Conservation (phyloP, 2,329 filamentous ascomycete genomes). For the Graphiopsis chlorocephala region DNA sequence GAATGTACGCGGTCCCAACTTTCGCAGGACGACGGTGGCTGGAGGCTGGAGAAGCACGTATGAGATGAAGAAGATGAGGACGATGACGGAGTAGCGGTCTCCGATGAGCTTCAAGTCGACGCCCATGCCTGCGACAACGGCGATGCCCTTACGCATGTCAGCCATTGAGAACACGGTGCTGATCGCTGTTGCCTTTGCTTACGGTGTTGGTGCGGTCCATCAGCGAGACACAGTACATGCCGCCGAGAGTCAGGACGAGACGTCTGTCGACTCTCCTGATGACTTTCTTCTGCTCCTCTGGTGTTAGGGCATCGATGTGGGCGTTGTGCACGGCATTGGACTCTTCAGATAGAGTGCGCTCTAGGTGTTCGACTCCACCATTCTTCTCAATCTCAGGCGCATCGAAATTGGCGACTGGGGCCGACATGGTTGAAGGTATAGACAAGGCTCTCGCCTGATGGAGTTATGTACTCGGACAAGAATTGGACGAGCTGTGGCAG, state of each 20-base stretch:
- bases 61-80: slow-evolving; percentile 71
- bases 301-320: slow-evolving; percentile 47
- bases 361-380: slow-evolving; percentile 20
- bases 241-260: slow-evolving; percentile 47
- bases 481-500: neutral
- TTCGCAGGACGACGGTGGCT: slow-evolving; percentile 65
- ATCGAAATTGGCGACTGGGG: slow-evolving; percentile 5
- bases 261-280: slow-evolving; percentile 65
- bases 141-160: slow-evolving; percentile 31
- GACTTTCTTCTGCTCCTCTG: slow-evolving; percentile 64
- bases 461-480: neutral
- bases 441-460: neutral
- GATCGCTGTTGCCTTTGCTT: neutral
- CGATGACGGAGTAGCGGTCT: slow-evolving; percentile 44
- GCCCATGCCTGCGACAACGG: slow-evolving; percentile 36
- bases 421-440: slow-evolving; percentile 2
- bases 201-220: slow-evolving; percentile 34
- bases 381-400: slow-evolving; percentile 25
- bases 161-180: neutral
- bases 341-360: slow-evolving; percentile 27
- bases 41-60: slow-evolving; percentile 71
- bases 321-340: slow-evolving; percentile 26
- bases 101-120: slow-evolving; percentile 33
- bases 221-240: slow-evolving; percentile 36
- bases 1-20: slow-evolving; percentile 52